Evolutionary conservation across 2,329 filamentous ascomycete species (phyloP), one percentile per base, ranked within the genome.

Genomic region (Xylariaceae sp.): DNA sequence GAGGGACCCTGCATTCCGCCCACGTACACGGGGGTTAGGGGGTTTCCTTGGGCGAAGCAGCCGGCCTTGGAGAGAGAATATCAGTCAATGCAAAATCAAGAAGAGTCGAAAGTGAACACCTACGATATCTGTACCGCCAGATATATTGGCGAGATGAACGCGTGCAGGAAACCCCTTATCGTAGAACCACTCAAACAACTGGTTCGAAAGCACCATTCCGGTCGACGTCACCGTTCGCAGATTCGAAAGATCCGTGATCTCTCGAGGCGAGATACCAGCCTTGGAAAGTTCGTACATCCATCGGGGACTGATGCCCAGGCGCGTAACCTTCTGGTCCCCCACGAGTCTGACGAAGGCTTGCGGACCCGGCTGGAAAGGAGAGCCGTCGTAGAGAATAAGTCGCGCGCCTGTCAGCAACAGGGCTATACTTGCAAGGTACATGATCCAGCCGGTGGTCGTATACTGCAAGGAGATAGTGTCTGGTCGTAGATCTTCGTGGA

Each of bases 391-490:
- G n/a, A 93, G 76, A 1, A 95, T 73, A 1, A 82, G 77, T 4
- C 83, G 79, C 0, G 79, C 78, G 6, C 89, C 89, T 45, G 79
- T 74, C 1, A 88, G 67, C 6, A 93, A 76, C 3, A 79, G 76
- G 17, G 79, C 77, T 0, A 90, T 77, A 44, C 80, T 82, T 2
- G 78, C 75, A 7, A 92, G 76, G 70, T 93, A 94, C 90, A 96
- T 95, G 74, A 96, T 94, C 90, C 90, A 95, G 0, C 89, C 88
- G 0, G 88, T 91, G 0, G 85, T 88, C 0, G 85, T 84, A 69
- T 81, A 84, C 71, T 85, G 81, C 59, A 85, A 65, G 0, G 73
- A 69, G 1, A 83, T 76, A 49, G 73, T 75, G n/a, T 74, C 69
- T 0, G 75, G 66, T 0, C 64, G 69, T 3, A 74, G 58, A 34